A percentile compares a stretch with the other conserved stretches of the same genome.
These are phyloP conservation scores for Cryptosporidium meleagridis DNA, from an alignment of 169 alveolate species.

Conservation along the genomic window DNA sequence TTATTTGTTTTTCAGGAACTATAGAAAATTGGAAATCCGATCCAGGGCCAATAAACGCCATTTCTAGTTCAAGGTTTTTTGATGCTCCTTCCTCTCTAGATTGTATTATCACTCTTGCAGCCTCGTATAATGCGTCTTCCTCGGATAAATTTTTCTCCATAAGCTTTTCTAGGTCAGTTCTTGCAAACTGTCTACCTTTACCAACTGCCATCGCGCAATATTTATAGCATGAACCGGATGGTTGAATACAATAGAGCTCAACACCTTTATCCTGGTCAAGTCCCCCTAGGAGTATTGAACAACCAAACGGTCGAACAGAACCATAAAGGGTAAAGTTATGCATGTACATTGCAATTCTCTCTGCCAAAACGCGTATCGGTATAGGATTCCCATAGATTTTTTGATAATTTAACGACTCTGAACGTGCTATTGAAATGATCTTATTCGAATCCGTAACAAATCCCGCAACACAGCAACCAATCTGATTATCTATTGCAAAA, in stretches of 20 bases:
- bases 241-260: slow-evolving; percentile 90
- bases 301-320: slow-evolving; percentile 94
- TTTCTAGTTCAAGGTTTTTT: slow-evolving; percentile 75
- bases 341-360: slow-evolving; percentile 90
- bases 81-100: slow-evolving; percentile 77
- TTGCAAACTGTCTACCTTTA: slow-evolving; percentile 92
- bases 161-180: slow-evolving; percentile 92
- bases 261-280: slow-evolving; percentile 85
- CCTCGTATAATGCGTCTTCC: slow-evolving; percentile 75
- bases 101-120: slow-evolving; percentile 71
- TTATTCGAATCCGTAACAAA: slow-evolving; percentile 93
- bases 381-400: slow-evolving; percentile 89
- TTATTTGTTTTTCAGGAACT: slow-evolving; percentile 13
- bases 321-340: slow-evolving; percentile 92
- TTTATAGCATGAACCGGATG: slow-evolving; percentile 92
- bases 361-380: slow-evolving; percentile 92
- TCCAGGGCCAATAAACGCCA: slow-evolving; percentile 67
- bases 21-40: slow-evolving; percentile 51
- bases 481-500: slow-evolving; percentile 85
- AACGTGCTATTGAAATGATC: slow-evolving; percentile 89
- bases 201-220: slow-evolving; percentile 94
- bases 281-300: slow-evolving; percentile 88
- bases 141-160: slow-evolving; percentile 72
- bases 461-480: slow-evolving; percentile 91
- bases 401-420: slow-evolving; percentile 88